phyloP scores from a whole-genome alignment of 805 yeast species.

The Yamadazyma sp. region DNA sequence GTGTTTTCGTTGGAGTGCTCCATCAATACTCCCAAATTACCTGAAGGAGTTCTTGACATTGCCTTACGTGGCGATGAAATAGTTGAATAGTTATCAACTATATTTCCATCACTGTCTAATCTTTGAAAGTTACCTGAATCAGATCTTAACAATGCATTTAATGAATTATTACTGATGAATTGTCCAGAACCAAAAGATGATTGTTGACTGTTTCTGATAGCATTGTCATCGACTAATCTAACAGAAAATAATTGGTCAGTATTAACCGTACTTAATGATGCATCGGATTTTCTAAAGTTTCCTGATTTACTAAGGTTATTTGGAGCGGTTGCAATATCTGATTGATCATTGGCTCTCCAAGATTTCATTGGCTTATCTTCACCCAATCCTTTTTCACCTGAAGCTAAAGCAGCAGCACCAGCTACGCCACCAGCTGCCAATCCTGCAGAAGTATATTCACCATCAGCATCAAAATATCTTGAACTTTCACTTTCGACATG shows the following conservation, averaged over 20 bases:
- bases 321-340: slow-evolving; percentile 21
- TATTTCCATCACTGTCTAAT: slow-evolving; percentile 44
- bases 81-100: slow-evolving; percentile 20
- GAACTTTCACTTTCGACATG: slow-evolving; percentile 42
- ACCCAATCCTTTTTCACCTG: slow-evolving; percentile 24
- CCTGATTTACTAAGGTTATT: slow-evolving; percentile 24
- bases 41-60: slow-evolving; percentile 22
- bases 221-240: slow-evolving; percentile 55
- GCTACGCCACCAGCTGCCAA: no score
- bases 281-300: slow-evolving; percentile 65
- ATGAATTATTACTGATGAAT: slow-evolving; percentile 23
- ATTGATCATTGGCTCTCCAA: slow-evolving; percentile 40
- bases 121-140: slow-evolving; percentile 38
- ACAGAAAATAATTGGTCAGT: slow-evolving; percentile 82
- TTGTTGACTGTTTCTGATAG: slow-evolving; percentile 28
- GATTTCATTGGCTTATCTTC: slow-evolving; percentile 29
- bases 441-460: no score
- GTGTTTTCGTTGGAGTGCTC: slow-evolving; percentile 26
- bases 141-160: slow-evolving; percentile 25
- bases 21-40: slow-evolving; percentile 26
- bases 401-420: slow-evolving; percentile 14
- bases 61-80: slow-evolving; percentile 11
- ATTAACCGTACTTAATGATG: slow-evolving; percentile 78
- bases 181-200: slow-evolving; percentile 27
- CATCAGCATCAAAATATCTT: slow-evolving; percentile 30